Percentiles rank a stretch among this genome's conserved stretches.
Evolutionary conservation across 2,329 filamentous ascomycete genomes (phyloP).

Genomic region (Pestalotiopsis sp.): DNA sequence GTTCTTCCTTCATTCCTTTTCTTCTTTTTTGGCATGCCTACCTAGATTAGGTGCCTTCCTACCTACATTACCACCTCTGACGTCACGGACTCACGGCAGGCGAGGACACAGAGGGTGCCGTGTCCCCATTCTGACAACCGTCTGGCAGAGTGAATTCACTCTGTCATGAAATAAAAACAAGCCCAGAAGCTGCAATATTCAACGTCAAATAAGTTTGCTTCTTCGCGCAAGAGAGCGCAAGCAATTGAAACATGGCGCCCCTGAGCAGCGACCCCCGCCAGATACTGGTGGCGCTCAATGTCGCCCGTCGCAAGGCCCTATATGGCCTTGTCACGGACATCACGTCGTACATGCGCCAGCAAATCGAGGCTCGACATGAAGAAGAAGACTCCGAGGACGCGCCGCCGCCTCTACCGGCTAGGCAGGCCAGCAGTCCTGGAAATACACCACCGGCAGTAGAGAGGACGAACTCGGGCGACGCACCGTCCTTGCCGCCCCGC

Average conservation of each 20-base stretch:
- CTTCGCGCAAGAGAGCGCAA: not conserved
- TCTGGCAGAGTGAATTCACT: not conserved
- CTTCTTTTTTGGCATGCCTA: not conserved
- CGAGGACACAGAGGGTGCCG: not conserved
- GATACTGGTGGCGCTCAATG: slow-evolving; percentile 54
- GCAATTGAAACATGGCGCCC: slow-evolving; percentile 43
- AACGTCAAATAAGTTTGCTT: not conserved
- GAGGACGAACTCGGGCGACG: slow-evolving; percentile 13
- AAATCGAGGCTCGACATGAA: slow-evolving; percentile 40
- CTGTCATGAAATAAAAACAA: not conserved
- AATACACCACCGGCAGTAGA: slow-evolving; percentile 4
- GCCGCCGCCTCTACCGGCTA: slow-evolving; percentile 30
- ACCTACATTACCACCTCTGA: not conserved
- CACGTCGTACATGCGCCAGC: slow-evolving; percentile 52
- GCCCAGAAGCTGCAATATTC: not conserved
- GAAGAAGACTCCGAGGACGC: slow-evolving; percentile 18
- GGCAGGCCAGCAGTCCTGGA: not conserved
- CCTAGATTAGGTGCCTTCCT: not conserved
- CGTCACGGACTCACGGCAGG: not conserved
- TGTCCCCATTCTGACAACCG: not conserved
- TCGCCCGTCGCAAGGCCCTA: slow-evolving; percentile 50
- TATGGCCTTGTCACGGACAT: slow-evolving; percentile 52
- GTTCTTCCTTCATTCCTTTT: not conserved
- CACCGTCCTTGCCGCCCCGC: slow-evolving; percentile 21
- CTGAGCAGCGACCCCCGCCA: slow-evolving; percentile 55